Evolutionary conservation across 306 rosid genomes (phyloP).

Genomic region (Vachellia pachyceras): DNA sequence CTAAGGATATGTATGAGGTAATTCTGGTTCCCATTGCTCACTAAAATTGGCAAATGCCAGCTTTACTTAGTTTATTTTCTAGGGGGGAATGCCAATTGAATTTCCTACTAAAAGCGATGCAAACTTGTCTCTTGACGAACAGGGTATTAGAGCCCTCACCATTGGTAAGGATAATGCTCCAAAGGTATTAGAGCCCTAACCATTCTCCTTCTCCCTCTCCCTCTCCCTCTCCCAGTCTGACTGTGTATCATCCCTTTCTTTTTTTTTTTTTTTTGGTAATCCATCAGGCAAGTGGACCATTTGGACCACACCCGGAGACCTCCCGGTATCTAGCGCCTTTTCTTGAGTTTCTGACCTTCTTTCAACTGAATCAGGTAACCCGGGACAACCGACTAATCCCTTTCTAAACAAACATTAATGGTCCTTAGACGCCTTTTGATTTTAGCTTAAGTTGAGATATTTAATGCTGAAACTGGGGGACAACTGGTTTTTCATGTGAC

Average conservation of each 20-base stretch:
- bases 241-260: not conserved
- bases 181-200: too few species aligned
- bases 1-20: slow-evolving; percentile 96
- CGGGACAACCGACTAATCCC: too few species aligned
- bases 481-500: not conserved
- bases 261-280: too few species aligned
- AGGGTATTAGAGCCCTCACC: slow-evolving; percentile 96
- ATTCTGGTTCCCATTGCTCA: slow-evolving; percentile 24
- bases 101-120: slow-evolving; percentile 28
- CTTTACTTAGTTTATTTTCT: not conserved
- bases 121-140: slow-evolving; percentile 43
- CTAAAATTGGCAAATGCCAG: not conserved
- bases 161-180: slow-evolving; percentile 95
- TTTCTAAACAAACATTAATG: not conserved
- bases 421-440: not conserved
- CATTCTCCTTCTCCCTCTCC: not conserved
- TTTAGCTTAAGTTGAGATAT: not conserved
- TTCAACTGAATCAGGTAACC: too few species aligned
- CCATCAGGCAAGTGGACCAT: too few species aligned
- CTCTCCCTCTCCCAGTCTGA: not conserved
- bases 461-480: not conserved
- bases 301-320: too few species aligned
- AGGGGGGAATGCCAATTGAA: not conserved
- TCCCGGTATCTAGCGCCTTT: too few species aligned
- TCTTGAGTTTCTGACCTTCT: too few species aligned